These are phyloP conservation scores for Trichoderma semiorbis DNA, from an alignment of 2,329 filamentous ascomycete genomes.

Conservation along the genomic window DNA sequence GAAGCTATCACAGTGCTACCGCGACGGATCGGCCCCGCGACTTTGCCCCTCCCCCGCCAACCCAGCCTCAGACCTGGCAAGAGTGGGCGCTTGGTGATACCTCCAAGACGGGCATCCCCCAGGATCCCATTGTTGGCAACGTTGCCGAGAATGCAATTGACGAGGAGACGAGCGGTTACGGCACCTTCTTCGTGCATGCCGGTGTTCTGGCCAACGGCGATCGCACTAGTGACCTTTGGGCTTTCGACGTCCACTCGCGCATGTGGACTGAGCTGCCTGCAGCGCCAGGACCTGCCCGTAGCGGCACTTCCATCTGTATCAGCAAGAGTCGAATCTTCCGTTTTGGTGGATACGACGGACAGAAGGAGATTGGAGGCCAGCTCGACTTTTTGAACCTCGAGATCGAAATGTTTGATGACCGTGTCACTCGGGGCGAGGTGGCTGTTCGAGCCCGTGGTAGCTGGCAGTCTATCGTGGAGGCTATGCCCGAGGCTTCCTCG, in stretches of 20 bases:
- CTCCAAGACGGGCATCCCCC: slow-evolving; percentile 54
- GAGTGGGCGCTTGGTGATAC: slow-evolving; percentile 55
- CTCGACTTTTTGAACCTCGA: slow-evolving; percentile 63
- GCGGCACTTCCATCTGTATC: slow-evolving; percentile 65
- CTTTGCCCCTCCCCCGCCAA: slow-evolving; percentile 37
- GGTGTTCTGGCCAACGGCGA: slow-evolving; percentile 64
- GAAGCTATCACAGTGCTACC: slow-evolving; percentile 67
- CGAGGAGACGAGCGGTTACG: slow-evolving; percentile 59
- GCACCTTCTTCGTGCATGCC: slow-evolving; percentile 72
- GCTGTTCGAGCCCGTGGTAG: slow-evolving; percentile 47
- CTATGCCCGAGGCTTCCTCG: slow-evolving; percentile 31
- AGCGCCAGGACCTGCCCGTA: slow-evolving; percentile 64
- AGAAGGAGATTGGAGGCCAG: slow-evolving; percentile 64
- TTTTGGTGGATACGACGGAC: slow-evolving; percentile 77
- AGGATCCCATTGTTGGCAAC: slow-evolving; percentile 55
- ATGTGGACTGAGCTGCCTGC: slow-evolving; percentile 66
- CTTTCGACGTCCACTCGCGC: slow-evolving; percentile 62
- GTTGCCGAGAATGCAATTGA: slow-evolving; percentile 57
- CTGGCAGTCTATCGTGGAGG: slow-evolving; percentile 53
- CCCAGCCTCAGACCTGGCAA: slow-evolving; percentile 46
- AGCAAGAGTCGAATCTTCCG: slow-evolving; percentile 65
- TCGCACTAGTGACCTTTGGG: slow-evolving; percentile 69
- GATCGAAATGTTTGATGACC: slow-evolving; percentile 54
- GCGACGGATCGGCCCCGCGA: slow-evolving; percentile 56
- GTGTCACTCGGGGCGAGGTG: slow-evolving; percentile 46